Conservation (phyloP, 2,329 filamentous ascomycete species). For the Botrytis sinoallii region DNA sequence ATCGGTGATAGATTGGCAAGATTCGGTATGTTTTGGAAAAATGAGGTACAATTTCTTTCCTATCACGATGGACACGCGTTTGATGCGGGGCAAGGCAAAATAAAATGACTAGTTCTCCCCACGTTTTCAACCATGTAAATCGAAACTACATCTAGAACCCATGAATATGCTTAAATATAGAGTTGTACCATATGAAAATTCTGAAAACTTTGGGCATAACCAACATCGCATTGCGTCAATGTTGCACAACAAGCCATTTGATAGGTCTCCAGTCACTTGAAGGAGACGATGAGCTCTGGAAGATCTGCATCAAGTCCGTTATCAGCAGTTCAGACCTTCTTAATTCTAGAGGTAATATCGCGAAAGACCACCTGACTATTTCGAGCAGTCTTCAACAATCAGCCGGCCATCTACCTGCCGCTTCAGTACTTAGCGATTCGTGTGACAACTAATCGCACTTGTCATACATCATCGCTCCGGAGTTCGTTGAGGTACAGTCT, state of each 20-base stretch:
- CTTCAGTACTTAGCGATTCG: constrained; percentile 6
- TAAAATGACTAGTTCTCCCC: neutral
- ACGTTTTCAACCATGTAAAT: neutral
- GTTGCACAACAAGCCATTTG: neutral
- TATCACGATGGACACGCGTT: neutral
- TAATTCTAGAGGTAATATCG: neutral
- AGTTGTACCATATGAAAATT: neutral
- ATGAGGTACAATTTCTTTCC: neutral
- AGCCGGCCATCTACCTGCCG: constrained; percentile 3
- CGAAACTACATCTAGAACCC: neutral
- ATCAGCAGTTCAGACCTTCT: constrained; percentile 2
- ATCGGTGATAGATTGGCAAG: constrained; percentile 10
- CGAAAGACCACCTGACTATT: neutral
- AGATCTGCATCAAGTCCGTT: neutral
- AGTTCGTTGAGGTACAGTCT: neutral
- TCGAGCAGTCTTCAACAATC: neutral
- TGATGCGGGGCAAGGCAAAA: neutral
- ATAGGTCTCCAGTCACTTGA: neutral
- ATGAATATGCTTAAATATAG: neutral
- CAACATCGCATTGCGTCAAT: constrained; percentile 4
- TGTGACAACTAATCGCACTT: neutral
- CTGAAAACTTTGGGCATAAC: neutral
- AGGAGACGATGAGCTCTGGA: neutral
- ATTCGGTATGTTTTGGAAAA: neutral
- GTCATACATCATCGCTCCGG: neutral